Base-by-base conservation (phyloP, 257 asterid genomes). In the Solanum verrucosum region DNA sequence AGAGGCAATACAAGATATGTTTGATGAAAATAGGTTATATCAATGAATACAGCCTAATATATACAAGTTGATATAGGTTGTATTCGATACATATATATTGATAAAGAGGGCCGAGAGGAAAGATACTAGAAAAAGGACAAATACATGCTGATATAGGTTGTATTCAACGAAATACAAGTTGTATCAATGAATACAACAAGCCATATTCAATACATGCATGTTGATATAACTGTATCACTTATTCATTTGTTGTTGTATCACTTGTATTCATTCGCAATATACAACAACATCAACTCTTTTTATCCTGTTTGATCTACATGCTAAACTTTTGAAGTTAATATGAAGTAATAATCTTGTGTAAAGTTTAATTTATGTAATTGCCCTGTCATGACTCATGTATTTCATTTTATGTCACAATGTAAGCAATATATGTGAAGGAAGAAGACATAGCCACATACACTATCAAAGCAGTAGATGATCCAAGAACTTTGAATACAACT, bases 391-490 rank as follows among this genome's bases (percentile, higher is more conserved):
- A 71, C 25, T 31, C 37, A 27, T 68, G 79, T 71, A 31, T 3
- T 31, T 33, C 33, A 23, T 77, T 77, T 44, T n/a, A 38, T 75
- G 14, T 77, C 59, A 74, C 83, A 35, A 74, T 74, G 83, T 20
- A 72, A 38, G 98, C 93, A 34, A 94, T 92, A 31, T 91, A 91
- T 88, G 95, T 92, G 60, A 92, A 87, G 9, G 99, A 95, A 85
- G 88, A 83, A 10, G 97, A 94, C 86, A 94, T 95, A 37, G 95
- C 92, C 0, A 89, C 92, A 1, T 96, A 90, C 88, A 93, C 98
- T 56, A 93, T 95, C 40, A 94, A 87, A 86, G 91, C 95, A 5
- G 93, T 90, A 84, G 98, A 93, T 85, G 98, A 96, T 85, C 98
- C 98, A 9, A 90, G 94, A 67, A 93, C 96, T 40, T 52, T 95